Conservation (phyloP, 2,329 filamentous ascomycete species). For the Escovopsis sp. region DNA sequence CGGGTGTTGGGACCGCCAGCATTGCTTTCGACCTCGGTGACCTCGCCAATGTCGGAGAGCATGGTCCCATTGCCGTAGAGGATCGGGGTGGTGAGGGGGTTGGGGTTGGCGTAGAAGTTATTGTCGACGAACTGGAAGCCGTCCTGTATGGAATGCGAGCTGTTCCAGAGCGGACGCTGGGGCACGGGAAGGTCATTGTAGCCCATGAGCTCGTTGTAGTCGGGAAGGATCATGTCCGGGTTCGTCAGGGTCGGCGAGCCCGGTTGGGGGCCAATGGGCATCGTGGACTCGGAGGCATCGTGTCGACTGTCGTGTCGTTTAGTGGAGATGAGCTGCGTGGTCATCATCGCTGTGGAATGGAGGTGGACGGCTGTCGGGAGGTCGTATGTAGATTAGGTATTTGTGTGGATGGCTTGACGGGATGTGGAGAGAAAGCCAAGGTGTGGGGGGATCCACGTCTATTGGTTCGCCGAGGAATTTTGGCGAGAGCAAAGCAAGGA, state of each 20-base stretch:
- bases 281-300: slow-evolving; percentile 12
- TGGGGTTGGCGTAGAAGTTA: slow-evolving; percentile 25
- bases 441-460: background rate
- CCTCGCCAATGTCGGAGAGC: slow-evolving; percentile 50
- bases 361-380: slow-evolving; percentile 1
- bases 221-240: slow-evolving; percentile 85
- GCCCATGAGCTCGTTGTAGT: slow-evolving; percentile 46
- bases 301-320: slow-evolving; percentile 15
- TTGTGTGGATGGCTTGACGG: background rate
- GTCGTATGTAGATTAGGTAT: background rate
- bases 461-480: background rate
- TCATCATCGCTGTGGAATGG: slow-evolving; percentile 11
- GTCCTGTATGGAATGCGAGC: slow-evolving; percentile 21
- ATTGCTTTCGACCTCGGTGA: slow-evolving; percentile 38
- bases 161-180: slow-evolving; percentile 38
- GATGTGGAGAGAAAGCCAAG: background rate
- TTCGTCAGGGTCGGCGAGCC: slow-evolving; percentile 81
- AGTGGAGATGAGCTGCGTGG: slow-evolving; percentile 14
- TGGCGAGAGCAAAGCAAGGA: background rate
- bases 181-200: slow-evolving; percentile 36
- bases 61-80: slow-evolving; percentile 57
- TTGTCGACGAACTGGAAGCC: slow-evolving; percentile 29
- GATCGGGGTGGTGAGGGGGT: slow-evolving; percentile 43
- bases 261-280: slow-evolving; percentile 35
- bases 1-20: slow-evolving; percentile 27